Conservation (phyloP, 139 green algal genomes). For the Chlamydomonas applanata region DNA sequence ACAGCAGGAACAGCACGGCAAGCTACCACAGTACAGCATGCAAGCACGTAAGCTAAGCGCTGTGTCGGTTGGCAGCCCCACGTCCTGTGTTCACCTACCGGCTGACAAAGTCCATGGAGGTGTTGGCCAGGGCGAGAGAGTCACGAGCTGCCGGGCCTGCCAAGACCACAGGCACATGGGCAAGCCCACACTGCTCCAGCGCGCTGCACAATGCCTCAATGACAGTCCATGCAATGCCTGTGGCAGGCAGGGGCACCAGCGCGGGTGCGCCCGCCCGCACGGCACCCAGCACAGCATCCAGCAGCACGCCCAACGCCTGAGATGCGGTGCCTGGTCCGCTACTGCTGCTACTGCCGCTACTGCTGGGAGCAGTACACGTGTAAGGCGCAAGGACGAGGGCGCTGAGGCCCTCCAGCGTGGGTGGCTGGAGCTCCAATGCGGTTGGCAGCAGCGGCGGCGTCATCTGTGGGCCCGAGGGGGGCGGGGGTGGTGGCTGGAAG, state of each 20-base stretch:
- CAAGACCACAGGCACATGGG: constrained; percentile 5
- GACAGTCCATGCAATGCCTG: constrained; percentile 6
- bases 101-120: constrained; percentile 19
- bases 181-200: not conserved
- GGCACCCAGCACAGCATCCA: not conserved
- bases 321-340: not conserved
- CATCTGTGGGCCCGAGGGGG: not conserved
- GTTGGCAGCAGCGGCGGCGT: not conserved
- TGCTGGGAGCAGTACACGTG: not conserved
- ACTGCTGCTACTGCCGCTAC: not conserved
- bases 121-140: constrained; percentile 21
- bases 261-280: constrained; percentile 2
- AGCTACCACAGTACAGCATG: no score
- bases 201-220: constrained; percentile 3
- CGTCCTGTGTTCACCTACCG: no score
- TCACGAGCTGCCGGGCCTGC: constrained; percentile 1
- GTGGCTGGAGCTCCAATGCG: constrained; percentile 9
- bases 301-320: not conserved
- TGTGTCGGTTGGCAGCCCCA: no score
- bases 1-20: not conserved
- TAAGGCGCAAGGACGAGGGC: constrained; percentile 10
- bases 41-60: no score
- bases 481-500: not conserved
- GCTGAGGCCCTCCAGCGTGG: not conserved
- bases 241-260: constrained; percentile 6